These are phyloP conservation scores for Starmerella floricola DNA, from an alignment of 805 yeast species.

Conservation along the genomic window DNA sequence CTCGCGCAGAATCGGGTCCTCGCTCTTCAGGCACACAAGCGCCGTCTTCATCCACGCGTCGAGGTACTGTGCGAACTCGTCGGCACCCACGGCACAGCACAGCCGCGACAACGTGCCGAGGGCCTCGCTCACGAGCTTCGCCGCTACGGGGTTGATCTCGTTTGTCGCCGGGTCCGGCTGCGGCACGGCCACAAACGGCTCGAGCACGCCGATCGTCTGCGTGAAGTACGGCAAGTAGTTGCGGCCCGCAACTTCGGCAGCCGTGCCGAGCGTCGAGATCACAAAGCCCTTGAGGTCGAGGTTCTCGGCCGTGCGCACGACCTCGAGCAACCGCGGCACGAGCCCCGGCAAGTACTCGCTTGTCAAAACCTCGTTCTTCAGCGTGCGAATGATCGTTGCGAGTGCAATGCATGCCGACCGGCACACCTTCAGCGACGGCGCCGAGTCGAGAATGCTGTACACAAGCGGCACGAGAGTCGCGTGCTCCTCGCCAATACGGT, in stretches of 20 bases:
- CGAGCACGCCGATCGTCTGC: constrained; percentile 65
- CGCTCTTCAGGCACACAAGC: constrained; percentile 60
- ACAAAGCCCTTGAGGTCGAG: constrained; percentile 41
- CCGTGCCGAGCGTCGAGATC: constrained; percentile 92
- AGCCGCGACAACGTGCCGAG: constrained; percentile 88
- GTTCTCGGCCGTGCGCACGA: constrained; percentile 64
- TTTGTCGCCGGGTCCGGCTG: constrained; percentile 59
- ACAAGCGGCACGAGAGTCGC: constrained; percentile 73
- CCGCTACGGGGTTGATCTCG: constrained; percentile 56
- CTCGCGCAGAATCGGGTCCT: constrained; percentile 79
- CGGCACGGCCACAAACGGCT: constrained; percentile 53
- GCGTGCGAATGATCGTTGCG: constrained; percentile 84
- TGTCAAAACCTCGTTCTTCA: constrained; percentile 74
- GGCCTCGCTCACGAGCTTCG: constrained; percentile 77
- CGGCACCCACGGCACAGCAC: constrained; percentile 94
- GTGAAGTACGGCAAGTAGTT: constrained; percentile 77
- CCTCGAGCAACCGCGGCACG: constrained; percentile 75
- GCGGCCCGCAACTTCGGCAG: constrained; percentile 90
- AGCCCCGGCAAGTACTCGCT: constrained; percentile 69
- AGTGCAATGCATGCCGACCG: constrained; percentile 83
- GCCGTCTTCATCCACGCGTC: constrained; percentile 83
- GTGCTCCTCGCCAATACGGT: constrained; percentile 71
- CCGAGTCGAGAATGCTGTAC: constrained; percentile 74
- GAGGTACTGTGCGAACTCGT: constrained; percentile 72
- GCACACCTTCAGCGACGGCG: constrained; percentile 71